phyloP scores from a whole-genome alignment of 2,329 filamentous ascomycete genomes.

The Aspergillus calidoustus region DNA sequence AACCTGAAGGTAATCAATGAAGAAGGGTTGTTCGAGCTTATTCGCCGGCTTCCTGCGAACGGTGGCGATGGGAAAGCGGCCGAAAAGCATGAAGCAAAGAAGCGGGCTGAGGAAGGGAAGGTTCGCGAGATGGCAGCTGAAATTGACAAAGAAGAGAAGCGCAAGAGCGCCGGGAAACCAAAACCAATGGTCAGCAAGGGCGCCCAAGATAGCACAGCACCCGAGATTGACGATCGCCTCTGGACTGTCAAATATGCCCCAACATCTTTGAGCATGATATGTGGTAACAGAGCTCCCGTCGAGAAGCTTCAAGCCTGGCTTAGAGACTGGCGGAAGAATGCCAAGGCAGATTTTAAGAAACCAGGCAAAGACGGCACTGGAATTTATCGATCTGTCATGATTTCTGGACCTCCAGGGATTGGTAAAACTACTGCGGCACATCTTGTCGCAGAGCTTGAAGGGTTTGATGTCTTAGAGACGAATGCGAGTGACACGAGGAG shows the following conservation, averaged over 20 bases:
- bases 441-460: conserved; percentile 87
- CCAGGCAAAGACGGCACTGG: conserved; percentile 85
- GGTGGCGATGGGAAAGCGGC: conserved; percentile 89
- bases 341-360: conserved; percentile 80
- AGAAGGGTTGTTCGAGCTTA: conserved; percentile 85
- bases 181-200: conserved; percentile 47
- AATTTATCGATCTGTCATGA: conserved; percentile 83
- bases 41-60: conserved; percentile 77
- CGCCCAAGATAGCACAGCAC: conserved; percentile 28
- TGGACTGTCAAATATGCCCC: conserved; percentile 98
- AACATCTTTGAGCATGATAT: conserved; percentile 81
- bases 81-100: conserved; percentile 82
- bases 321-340: conserved; percentile 76
- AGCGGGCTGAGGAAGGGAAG: conserved; percentile 81
- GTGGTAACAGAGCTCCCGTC: conserved; percentile 88
- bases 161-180: conserved; percentile 38
- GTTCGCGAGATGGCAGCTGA: conserved; percentile 78
- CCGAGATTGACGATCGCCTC: conserved; percentile 65
- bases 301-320: conserved; percentile 92
- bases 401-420: conserved; percentile 93
- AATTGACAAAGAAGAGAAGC: conserved; percentile 80
- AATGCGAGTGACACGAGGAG: conserved; percentile 96
- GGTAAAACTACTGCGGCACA: conserved; percentile 98
- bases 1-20: conserved; percentile 93
- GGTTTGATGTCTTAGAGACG: conserved; percentile 90